Evolutionary conservation across 805 yeast genomes (phyloP), one percentile per base, ranked within the genome.

Genomic region (Suhomyces pyralidae): DNA sequence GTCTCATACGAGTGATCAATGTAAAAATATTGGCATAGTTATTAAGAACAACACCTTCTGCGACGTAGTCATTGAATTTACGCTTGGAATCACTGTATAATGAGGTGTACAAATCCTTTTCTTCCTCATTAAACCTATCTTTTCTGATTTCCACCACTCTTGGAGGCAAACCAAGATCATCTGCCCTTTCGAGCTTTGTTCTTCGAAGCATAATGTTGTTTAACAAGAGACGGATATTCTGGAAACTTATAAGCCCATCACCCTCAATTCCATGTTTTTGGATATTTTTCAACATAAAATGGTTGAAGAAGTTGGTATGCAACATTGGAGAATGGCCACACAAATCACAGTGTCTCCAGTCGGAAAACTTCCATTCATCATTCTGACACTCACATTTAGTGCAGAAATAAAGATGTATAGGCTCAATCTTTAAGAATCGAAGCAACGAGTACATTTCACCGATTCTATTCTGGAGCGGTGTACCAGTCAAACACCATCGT

Each of bases 21-120:
- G 98, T 92, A 73, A 94, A 94, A 63, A 94, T 94, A 63, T 94
- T 94, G 45, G 99, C 99, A 71, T 94, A 94, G 68, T 94, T 94
- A 71, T 94, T 94, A 53, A 94, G 76, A 22, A 94, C 97, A 40
- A 94, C 97, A 70, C 99, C 99, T 64, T 90, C 93, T 20, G 96
- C 94, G 40, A 94, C 98, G 66, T 84, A 94, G 44, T 91, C 94
- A 62, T 89, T 90, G 75, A 90, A 94, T 61, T 87, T 86, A 55
- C 99, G 80, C 67, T 84, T 84, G 12, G 92, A 83, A 69, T 93
- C 96, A 26, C 93, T 81, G 70, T 91, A 94, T 45, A 94, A 77
- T 50, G 96, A 87, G 60, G 86, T 84, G 67, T 94, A 94, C 48
- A 94, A 73, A 69, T 94, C 99, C 62, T 90, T 90, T 62, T 94